Percentiles rank a stretch among this genome's conserved stretches.
phyloP scores from a whole-genome alignment of 345 rosid species.

The Carallia brachiata region DNA sequence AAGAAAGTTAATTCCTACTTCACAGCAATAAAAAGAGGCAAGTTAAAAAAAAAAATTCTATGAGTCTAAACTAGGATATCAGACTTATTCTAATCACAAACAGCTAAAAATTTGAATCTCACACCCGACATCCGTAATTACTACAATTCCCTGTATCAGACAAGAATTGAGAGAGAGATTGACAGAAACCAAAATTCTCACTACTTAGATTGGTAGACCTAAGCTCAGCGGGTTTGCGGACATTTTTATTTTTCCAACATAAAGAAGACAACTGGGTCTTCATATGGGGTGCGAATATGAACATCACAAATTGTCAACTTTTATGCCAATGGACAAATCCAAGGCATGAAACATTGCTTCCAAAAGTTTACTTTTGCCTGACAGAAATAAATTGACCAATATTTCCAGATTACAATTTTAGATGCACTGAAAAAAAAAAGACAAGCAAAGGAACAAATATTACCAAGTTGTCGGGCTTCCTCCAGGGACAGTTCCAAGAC shows the following conservation, averaged over 20 bases:
- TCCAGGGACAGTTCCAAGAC: conserved; percentile 93
- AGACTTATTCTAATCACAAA: not conserved
- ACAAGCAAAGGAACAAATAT: not conserved
- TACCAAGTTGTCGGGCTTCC: conserved; percentile 95
- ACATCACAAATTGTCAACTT: too few species aligned
- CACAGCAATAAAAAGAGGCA: not conserved
- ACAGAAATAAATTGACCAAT: too few species aligned
- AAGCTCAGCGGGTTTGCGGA: not conserved
- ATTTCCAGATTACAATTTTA: not conserved
- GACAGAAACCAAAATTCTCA: not conserved
- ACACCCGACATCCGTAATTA: not conserved
- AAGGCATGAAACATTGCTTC: too few species aligned
- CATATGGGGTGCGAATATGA: too few species aligned
- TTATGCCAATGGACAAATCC: too few species aligned
- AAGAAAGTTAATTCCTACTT: not conserved
- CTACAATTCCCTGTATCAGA: not conserved
- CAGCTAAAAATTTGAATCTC: not conserved
- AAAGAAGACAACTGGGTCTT: too few species aligned
- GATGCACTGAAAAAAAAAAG: not conserved
- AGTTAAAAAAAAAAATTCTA: not conserved
- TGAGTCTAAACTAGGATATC: not conserved
- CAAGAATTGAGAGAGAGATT: not conserved
- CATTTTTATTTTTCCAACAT: too few species aligned
- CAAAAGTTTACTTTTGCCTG: too few species aligned
- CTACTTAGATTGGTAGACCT: not conserved